Evolutionary conservation across 805 yeast species (phyloP), one percentile per base, ranked within the genome.

Genomic region (Kluyveromyces dobzhanskii): DNA sequence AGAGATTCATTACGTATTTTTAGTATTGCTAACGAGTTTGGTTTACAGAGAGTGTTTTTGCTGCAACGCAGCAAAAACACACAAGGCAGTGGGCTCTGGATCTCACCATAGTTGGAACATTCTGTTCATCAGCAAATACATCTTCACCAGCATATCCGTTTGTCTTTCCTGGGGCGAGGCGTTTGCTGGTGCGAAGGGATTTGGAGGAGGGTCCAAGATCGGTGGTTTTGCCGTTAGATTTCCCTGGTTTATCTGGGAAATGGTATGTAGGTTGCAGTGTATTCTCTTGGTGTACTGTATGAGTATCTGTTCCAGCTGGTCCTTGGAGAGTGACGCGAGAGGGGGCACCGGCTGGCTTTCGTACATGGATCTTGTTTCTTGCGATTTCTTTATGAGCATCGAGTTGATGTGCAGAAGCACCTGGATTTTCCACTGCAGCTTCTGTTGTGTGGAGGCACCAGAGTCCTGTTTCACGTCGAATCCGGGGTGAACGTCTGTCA

Each of bases 251-350:
- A 59, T 54, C 43, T 55, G 62, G 9, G 62, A 57, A 16, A 59
- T 57, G 36, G 62, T 57, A 37, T 59, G 64, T 36, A 59, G 41
- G 42, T 59, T 59, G 11, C 62, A 54, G 44, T 59, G 64, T 7
- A 59, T 60, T 27, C 64, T 44, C 33, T 57, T 57, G 41, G 57
- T 43, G 40, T 53, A 49, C 40, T 59, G 61, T 10, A 59, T 44
- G n/a, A 53, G 43, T 18, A 52, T 25, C 12, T 40, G 44, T 44
- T 55, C 61, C 14, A 50, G 48, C 17, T 48, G 51, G 31, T 54
- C 62, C 6, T 51, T 56, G 24, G 49, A 46, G 25, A 26, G 39
- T 36, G 17, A 41, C 25, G 34, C 41, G 19, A 47, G 42, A 41
- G 32, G 44, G 44, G 49, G 53, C 41, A 43, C 50, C 46, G 53